Base-by-base conservation (phyloP, 441 rosid genomes). In the Omphalea diandra region DNA sequence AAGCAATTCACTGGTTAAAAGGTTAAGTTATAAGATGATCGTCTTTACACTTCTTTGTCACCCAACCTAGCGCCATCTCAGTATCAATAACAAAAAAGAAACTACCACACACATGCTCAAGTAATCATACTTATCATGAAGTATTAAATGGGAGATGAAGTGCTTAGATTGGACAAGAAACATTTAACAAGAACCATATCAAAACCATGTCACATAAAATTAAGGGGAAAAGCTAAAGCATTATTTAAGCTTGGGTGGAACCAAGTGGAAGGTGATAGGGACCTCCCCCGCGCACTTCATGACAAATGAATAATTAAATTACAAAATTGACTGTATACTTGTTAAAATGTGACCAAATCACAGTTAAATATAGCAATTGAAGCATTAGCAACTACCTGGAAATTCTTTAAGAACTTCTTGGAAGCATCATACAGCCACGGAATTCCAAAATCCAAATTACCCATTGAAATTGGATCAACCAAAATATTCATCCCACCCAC, bases 381-480 rank as follows among this genome's bases (percentile, higher is more conserved):
- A 68, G 27, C 26, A 67, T 8, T n/a, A 57, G 17, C 74, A 73
- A 63, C 74, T 75, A 91, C 98, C 90, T 85, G 80, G 73, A 89
- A 88, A 73, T 70, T 84, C 68, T 81, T 87, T 73, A 91, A 62
- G 77, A 84, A 77, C 76, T 85, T 91, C 87, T 91, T 89, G 81
- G 88, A 85, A 69, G 92, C 92, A 84, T 90, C 96, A 82, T 86
- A 90, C 60, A 94, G 90, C 94, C 83, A 87, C 10, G 96, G 91
- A 76, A 94, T 89, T 64, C 96, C 97, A 73, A 94, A 94, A 72
- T 91, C 98, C 87, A 91, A 85, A 83, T 83, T 91, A 49, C 96
- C 98, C 49, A 87, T 94, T 77, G 89, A 77, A 64, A 94, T 91
- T 35, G 96, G 96, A 74, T 89, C 97, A 68, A 91, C 98, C 80